A percentile compares a stretch with the other conserved stretches of the same genome.
Evolutionary conservation across 805 yeast genomes (phyloP).

Genomic region (Ogataea naganishii): DNA sequence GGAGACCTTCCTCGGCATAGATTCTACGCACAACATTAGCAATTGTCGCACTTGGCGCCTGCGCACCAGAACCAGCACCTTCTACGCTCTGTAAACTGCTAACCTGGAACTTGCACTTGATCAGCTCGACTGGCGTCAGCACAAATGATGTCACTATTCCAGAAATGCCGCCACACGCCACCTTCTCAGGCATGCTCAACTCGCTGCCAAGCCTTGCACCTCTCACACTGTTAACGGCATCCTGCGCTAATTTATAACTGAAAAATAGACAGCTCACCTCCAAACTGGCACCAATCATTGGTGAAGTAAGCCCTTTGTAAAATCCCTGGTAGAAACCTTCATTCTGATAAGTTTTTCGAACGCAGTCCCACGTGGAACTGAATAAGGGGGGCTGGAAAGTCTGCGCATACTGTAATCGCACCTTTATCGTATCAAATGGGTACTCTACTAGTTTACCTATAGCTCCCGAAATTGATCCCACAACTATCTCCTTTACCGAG

Average conservation of each 20-base stretch:
- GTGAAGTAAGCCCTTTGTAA: constrained; percentile 73
- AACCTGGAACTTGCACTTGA: constrained; percentile 86
- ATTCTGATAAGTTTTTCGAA: constrained; percentile 44
- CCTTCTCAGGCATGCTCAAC: constrained; percentile 18
- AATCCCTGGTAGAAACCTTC: constrained; percentile 73
- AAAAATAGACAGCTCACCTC: constrained; percentile 80
- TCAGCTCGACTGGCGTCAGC: constrained; percentile 84
- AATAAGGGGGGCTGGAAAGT: constrained; percentile 43
- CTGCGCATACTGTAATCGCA: constrained; percentile 67
- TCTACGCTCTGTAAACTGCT: constrained; percentile 25
- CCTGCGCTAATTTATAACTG: constrained; percentile 44
- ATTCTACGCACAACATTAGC: constrained; percentile 32
- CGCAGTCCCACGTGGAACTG: constrained; percentile 57
- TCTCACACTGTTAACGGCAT: constrained; percentile 21
- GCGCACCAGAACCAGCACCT: no score
- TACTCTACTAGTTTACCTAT: constrained; percentile 79
- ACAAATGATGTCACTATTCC: constrained; percentile 80
- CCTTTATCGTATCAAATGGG: constrained; percentile 91
- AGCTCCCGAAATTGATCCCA: constrained; percentile 65
- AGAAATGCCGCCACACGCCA: constrained; percentile 70
- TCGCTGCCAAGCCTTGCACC: constrained; percentile 11
- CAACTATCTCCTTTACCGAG: constrained; percentile 31
- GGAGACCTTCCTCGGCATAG: constrained; percentile 39
- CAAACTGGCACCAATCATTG: constrained; percentile 81
- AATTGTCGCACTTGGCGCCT: constrained; percentile 19